These are phyloP conservation scores for Magnusiomyces fungicola DNA, from an alignment of 1,139 yeast genomes.

Conservation along the genomic window DNA sequence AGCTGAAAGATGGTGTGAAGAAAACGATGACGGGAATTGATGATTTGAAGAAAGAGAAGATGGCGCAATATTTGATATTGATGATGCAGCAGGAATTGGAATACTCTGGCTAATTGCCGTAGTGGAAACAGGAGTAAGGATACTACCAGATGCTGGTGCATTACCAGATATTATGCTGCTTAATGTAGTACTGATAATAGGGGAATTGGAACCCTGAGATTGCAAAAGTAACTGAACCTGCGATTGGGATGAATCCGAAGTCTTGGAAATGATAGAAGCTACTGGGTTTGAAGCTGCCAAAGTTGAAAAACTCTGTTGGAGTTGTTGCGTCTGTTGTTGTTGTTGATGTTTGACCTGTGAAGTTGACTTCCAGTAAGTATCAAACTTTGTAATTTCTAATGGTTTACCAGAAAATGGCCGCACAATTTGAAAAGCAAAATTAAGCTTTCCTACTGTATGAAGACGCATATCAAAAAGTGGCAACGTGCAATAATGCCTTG, in stretches of 20 bases:
- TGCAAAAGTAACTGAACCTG: slow-evolving; percentile 16
- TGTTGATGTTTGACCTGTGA: slow-evolving; percentile 35
- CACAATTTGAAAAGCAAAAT: slow-evolving; percentile 73
- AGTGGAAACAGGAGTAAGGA: slow-evolving; percentile 11
- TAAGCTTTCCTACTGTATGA: slow-evolving; percentile 73
- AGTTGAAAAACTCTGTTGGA: neutral
- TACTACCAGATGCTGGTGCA: neutral
- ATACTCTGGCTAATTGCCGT: neutral
- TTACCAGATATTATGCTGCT: slow-evolving; percentile 7
- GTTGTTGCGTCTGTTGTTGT: slow-evolving; percentile 6
- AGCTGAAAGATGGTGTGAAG: slow-evolving; percentile 4
- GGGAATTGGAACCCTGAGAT: slow-evolving; percentile 9
- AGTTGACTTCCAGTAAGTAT: slow-evolving; percentile 94
- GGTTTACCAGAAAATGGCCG: slow-evolving; percentile 85
- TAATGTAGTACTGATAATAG: slow-evolving; percentile 6
- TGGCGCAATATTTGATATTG: neutral
- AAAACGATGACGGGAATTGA: slow-evolving; percentile 5
- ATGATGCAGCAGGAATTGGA: neutral
- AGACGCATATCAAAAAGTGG: slow-evolving; percentile 81
- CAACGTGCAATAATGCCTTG: slow-evolving; percentile 39
- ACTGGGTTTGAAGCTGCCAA: neutral
- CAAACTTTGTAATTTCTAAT: slow-evolving; percentile 84
- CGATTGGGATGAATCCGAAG: slow-evolving; percentile 7
- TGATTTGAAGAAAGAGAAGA: slow-evolving; percentile 3
- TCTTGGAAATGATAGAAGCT: neutral